Conservation (phyloP, 352 stramenopile genomes). For the Phytophthora sojae region DNA sequence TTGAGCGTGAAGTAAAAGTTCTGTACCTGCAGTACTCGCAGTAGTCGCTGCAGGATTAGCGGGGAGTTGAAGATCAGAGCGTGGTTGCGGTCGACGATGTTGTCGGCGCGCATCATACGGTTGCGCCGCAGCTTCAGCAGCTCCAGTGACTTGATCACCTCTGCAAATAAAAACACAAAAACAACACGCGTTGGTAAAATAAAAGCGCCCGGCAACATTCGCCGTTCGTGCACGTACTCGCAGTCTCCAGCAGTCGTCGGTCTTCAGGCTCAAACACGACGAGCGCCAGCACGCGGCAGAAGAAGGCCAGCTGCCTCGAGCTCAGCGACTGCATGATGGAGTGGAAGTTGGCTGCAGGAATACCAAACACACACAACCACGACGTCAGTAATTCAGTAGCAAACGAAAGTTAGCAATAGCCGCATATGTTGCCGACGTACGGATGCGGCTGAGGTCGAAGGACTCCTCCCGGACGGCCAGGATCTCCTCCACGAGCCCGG, state of each 20-base stretch:
- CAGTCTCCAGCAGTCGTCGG: constrained; percentile 91
- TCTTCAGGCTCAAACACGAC: constrained; percentile 97
- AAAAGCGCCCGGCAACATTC: too few relatives aligned
- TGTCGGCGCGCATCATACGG: constrained; percentile 79
- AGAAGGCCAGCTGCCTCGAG: constrained; percentile 94
- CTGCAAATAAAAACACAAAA: constrained; percentile 34
- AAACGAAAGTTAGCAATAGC: too few relatives aligned
- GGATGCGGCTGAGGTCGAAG: constrained; percentile 81
- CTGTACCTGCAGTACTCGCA: constrained; percentile 81
- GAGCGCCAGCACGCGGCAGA: constrained; percentile 95
- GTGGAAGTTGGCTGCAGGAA: constrained; percentile 88
- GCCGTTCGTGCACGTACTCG: constrained; percentile 52
- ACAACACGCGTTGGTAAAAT: neutral
- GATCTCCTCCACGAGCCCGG: constrained; percentile 94
- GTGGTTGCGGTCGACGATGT: constrained; percentile 95
- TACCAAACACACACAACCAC: neutral
- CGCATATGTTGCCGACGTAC: constrained; percentile 44
- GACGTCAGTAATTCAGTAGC: neutral
- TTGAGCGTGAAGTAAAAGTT: constrained; percentile 90
- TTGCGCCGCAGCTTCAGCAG: constrained; percentile 89
- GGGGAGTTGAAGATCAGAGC: constrained; percentile 90
- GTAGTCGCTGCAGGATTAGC: constrained; percentile 74
- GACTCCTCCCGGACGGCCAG: constrained; percentile 86
- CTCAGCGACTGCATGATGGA: constrained; percentile 89
- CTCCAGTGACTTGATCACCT: constrained; percentile 95